A percentile compares a stretch with the other conserved stretches of the same genome.
Evolutionary conservation across 768 basidiomycete genomes (phyloP).

Genomic region (Pisolithus tinctorius): DNA sequence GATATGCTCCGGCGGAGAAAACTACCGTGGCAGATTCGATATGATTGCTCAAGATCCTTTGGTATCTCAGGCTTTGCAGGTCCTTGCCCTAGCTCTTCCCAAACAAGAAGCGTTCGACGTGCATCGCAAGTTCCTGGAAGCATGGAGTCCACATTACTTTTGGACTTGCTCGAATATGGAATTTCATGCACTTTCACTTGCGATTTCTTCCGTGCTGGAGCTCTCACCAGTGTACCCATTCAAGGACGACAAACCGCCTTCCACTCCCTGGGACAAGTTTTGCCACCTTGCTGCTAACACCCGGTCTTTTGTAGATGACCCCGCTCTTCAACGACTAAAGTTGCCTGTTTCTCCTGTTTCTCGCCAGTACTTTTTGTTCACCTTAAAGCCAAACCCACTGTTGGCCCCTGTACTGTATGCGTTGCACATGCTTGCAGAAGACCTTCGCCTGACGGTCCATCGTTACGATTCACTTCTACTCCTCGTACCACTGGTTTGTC

Average conservation of each 20-base stretch:
- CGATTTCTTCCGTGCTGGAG: constrained; percentile 45
- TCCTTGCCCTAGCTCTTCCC: constrained; percentile 58
- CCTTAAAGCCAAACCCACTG: constrained; percentile 34
- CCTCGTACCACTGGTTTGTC: constrained; percentile 59
- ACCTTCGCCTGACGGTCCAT: constrained; percentile 52
- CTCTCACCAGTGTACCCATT: constrained; percentile 24
- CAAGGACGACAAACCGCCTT: constrained; percentile 7
- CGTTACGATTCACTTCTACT: constrained; percentile 48
- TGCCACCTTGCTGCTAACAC: constrained; percentile 35
- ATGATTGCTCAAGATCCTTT: constrained; percentile 50
- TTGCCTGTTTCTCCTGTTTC: constrained; percentile 27
- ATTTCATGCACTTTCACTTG: constrained; percentile 48
- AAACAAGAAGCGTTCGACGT: constrained; percentile 47
- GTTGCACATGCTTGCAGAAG: constrained; percentile 74
- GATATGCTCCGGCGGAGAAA: constrained; percentile 44
- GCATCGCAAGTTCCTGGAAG: constrained; percentile 47
- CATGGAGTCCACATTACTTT: constrained; percentile 47
- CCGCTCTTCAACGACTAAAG: constrained; percentile 41
- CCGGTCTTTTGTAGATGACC: constrained; percentile 52
- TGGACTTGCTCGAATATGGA: constrained; percentile 41
- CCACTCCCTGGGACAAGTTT: constrained; percentile 44
- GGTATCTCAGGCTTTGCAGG: constrained; percentile 51
- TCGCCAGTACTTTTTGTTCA: constrained; percentile 17
- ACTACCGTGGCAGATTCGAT: constrained; percentile 44
- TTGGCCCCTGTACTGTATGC: constrained; percentile 61